A percentile compares a stretch with the other conserved stretches of the same genome.
Evolutionary conservation across 768 basidiomycete species (phyloP).

Genomic region (Psilocybe cubensis): DNA sequence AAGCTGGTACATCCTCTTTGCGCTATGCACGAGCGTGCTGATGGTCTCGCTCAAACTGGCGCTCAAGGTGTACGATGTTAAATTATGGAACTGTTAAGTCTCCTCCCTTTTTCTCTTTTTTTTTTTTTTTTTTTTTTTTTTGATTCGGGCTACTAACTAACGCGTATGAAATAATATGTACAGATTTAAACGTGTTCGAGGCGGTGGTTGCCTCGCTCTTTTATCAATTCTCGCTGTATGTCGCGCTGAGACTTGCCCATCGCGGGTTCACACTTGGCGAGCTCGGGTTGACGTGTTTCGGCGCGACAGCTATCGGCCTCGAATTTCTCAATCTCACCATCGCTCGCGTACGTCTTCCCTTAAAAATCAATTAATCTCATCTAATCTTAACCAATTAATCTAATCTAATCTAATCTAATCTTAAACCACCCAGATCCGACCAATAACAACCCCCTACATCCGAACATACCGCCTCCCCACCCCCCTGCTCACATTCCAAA

Average conservation of each 20-base stretch:
- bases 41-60: constrained; percentile 53
- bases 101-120: background rate
- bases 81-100: constrained; percentile 74
- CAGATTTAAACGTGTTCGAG: constrained; percentile 83
- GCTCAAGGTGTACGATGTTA: constrained; percentile 43
- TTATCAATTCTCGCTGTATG: constrained; percentile 91
- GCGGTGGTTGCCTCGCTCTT: constrained; percentile 73
- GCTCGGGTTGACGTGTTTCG: constrained; percentile 85
- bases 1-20: constrained; percentile 69
- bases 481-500: constrained; percentile 88
- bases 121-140: background rate
- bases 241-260: constrained; percentile 87
- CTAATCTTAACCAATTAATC: too few species aligned
- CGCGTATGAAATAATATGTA: too few species aligned
- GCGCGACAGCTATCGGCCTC: constrained; percentile 84
- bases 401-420: too few species aligned
- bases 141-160: too few species aligned
- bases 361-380: too few species aligned
- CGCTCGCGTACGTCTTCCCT: constrained; percentile 67
- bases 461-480: constrained; percentile 93
- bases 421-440: constrained; percentile 65
- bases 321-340: constrained; percentile 87
- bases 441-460: constrained; percentile 78
- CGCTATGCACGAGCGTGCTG: constrained; percentile 51
- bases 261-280: constrained; percentile 97